Conservation (phyloP, 176 grass and related monocot species). For the Melocanna baccifera region DNA sequence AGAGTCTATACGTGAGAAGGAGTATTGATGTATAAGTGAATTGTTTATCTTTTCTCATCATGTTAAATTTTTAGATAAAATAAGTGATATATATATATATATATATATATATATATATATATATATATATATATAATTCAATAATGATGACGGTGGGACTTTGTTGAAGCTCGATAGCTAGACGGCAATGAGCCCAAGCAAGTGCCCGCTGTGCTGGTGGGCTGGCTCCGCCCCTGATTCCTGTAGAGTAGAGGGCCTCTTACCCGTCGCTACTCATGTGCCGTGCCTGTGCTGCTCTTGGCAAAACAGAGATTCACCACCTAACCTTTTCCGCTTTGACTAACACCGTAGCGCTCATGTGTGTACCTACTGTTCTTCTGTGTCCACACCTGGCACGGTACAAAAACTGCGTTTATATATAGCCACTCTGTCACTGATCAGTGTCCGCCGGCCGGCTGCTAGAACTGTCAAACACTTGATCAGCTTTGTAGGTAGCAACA, state of each 20-base stretch:
- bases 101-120: no score
- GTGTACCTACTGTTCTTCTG: constrained; percentile 39
- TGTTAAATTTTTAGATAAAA: no score
- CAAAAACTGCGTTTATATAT: background rate
- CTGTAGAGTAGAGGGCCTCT: background rate
- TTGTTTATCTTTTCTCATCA: no score
- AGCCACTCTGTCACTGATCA: background rate
- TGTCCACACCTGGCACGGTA: background rate
- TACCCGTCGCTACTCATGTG: background rate
- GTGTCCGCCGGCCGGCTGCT: background rate
- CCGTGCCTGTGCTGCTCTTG: background rate
- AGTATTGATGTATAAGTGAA: no score
- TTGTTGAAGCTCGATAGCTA: no score
- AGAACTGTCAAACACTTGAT: background rate
- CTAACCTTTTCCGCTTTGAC: background rate
- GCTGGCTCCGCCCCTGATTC: no score
- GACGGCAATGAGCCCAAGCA: no score
- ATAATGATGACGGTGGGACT: no score
- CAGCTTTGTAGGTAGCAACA: background rate
- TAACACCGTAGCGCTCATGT: background rate
- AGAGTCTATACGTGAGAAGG: no score
- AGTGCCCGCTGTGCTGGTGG: no score
- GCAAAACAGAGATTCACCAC: constrained; percentile 12
- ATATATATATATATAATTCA: no score
- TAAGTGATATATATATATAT: no score